These are phyloP conservation scores for Penicillium bialowiezense DNA, from an alignment of 495 filamentous ascomycete species.

Conservation along the genomic window DNA sequence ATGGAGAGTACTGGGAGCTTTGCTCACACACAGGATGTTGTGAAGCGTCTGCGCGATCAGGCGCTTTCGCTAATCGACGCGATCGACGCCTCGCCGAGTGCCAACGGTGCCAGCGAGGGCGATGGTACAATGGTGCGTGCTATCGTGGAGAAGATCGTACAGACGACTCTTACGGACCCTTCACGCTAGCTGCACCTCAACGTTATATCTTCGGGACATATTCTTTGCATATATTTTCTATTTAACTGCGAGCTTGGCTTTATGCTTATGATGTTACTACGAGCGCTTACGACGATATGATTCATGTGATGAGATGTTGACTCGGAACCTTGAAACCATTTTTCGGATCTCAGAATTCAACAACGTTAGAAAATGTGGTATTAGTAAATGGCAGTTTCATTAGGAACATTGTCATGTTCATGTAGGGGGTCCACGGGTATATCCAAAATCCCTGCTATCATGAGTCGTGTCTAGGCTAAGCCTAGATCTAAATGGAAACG, in stretches of 20 bases:
- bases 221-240: not conserved
- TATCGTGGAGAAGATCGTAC: slow-evolving; percentile 48
- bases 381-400: slow-evolving; percentile 2
- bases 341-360: no score
- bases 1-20: slow-evolving; percentile 91
- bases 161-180: slow-evolving; percentile 33
- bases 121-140: slow-evolving; percentile 31
- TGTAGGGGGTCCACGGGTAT: slow-evolving; percentile 2
- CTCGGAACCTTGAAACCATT: no score
- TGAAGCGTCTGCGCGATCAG: slow-evolving; percentile 62
- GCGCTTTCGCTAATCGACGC: slow-evolving; percentile 65
- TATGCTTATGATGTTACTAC: not conserved
- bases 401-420: slow-evolving; percentile 5
- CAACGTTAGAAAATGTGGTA: no score
- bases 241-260: not conserved
- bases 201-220: not conserved
- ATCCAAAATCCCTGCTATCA: slow-evolving; percentile 4
- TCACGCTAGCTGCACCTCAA: not conserved
- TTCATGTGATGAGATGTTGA: not conserved
- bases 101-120: slow-evolving; percentile 32
- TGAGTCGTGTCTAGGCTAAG: slow-evolving; percentile 2
- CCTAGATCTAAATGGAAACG: not conserved
- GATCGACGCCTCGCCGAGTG: slow-evolving; percentile 53
- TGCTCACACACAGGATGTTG: slow-evolving; percentile 72
- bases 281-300: slow-evolving; percentile 4